These are phyloP conservation scores for Isoetes taiwanensis DNA, from an alignment of 75 land plant species.

Conservation along the genomic window DNA sequence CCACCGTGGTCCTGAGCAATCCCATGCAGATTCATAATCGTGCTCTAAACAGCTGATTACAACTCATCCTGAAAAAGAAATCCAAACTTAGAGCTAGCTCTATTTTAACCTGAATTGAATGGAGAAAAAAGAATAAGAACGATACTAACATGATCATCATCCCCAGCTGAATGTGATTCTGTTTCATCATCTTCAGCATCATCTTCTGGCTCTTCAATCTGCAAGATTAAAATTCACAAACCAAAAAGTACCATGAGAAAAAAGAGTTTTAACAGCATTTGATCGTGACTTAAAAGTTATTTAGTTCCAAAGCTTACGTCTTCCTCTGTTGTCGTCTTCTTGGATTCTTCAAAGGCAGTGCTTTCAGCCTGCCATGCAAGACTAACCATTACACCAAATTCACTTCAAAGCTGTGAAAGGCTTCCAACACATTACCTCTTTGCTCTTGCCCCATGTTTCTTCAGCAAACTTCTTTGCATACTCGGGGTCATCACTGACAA, in stretches of 20 bases:
- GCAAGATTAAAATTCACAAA: not conserved
- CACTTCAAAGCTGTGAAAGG: not conserved
- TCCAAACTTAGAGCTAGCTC: not conserved
- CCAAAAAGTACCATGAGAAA: not conserved
- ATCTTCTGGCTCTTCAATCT: not conserved
- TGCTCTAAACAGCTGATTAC: not conserved
- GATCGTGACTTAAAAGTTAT: not conserved
- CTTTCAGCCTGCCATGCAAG: slow-evolving; percentile 55
- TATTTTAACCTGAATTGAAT: not conserved
- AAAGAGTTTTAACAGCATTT: not conserved
- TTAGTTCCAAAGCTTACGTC: slow-evolving; percentile 23
- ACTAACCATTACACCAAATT: not conserved
- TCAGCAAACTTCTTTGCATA: slow-evolving; percentile 77
- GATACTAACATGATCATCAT: slow-evolving; percentile 5
- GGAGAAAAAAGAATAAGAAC: not conserved
- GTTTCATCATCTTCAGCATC: not conserved
- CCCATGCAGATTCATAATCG: too few species aligned
- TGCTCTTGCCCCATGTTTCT: slow-evolving; percentile 70
- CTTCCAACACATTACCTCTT: slow-evolving; percentile 36
- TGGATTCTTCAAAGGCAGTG: slow-evolving; percentile 81
- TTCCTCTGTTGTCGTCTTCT: slow-evolving; percentile 37
- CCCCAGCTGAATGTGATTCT: not conserved
- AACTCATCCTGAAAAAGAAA: slow-evolving; percentile 1
- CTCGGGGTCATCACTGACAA: slow-evolving; percentile 71
- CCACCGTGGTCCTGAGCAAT: too few species aligned